Base-by-base conservation (phyloP, 768 basidiomycete species). In the Rhizopogon salebrosus region DNA sequence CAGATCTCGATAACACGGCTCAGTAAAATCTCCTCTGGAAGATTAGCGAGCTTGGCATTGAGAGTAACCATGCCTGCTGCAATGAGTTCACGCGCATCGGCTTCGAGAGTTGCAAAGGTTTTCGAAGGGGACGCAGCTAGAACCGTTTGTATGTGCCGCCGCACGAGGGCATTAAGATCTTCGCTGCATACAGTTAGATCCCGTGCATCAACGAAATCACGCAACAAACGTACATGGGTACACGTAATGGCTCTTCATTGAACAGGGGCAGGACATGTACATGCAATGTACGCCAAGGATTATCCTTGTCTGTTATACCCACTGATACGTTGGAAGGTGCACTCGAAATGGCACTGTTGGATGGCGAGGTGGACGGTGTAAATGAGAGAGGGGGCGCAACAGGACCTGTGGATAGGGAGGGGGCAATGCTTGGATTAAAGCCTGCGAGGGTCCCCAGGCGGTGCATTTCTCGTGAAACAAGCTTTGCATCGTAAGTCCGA, bases 1-100 rank as follows among this genome's bases (percentile, higher is more conserved):
- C 94, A 98, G 16, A 89, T 77, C 60, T 95, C 92, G 2, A 93
- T 89, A 16, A 95, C 77, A 26, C 91, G 78, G 4, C 74, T 74
- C 5, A 95, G 72, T 14, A 98, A 75, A 62, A 86, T 82, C 36
- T 87, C 85, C 39, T 95, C 93, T 24, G 92, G 87, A 8, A 88
- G 72, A 3, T 79, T 83, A 27, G 78, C 73, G 5, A 98, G 75
- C 61, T 91, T 94, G 0, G 92, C 84, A 59, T 91, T 93, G 23
- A 98, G 76, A 2, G 93, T 98, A 48, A 93, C 80, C 92, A 95
- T 98, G 10, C 94, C 94, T 2, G 84, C 79, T 1, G 82, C 82
- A 50, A 95, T 88, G 42, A 98, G 77, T 55, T 94, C 93, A 18
- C 82, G 76, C 0, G 92, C 82, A 67, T 95, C 92, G 49, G 79